Percentiles rank a stretch among this genome's conserved stretches.
These are phyloP conservation scores for Verticillium klebahnii DNA, from an alignment of 2,329 filamentous ascomycete species.

Conservation along the genomic window DNA sequence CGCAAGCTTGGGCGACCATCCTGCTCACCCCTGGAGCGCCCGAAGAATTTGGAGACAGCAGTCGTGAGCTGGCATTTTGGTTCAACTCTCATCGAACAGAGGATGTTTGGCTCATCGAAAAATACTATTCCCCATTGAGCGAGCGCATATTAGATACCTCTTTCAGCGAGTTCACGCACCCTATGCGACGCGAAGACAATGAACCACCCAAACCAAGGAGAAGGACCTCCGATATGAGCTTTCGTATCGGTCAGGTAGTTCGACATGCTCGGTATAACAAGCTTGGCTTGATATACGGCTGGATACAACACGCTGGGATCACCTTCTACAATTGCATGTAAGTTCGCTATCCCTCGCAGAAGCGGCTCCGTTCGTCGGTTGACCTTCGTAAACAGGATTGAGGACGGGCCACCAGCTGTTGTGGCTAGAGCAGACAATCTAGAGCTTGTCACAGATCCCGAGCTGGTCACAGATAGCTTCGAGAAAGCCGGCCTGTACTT, in stretches of 20 bases:
- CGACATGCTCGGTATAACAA: slow-evolving; percentile 77
- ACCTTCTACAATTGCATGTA: slow-evolving; percentile 81
- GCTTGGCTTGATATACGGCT: slow-evolving; percentile 81
- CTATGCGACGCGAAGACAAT: slow-evolving; percentile 41
- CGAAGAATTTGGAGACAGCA: slow-evolving; percentile 10
- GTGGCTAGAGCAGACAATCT: slow-evolving; percentile 10
- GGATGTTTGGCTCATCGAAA: slow-evolving; percentile 67
- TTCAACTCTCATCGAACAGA: slow-evolving; percentile 48
- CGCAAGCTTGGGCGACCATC: slow-evolving; percentile 66
- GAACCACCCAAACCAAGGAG: slow-evolving; percentile 31
- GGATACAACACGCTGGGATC: slow-evolving; percentile 51
- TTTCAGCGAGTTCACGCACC: slow-evolving; percentile 12
- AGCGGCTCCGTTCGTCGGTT: neutral
- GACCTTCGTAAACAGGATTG: slow-evolving; percentile 1
- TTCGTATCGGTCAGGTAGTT: slow-evolving; percentile 78
- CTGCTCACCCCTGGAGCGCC: slow-evolving; percentile 39
- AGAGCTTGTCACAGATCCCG: slow-evolving; percentile 8
- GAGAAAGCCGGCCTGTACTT: slow-evolving; percentile 78
- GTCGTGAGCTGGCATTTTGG: slow-evolving; percentile 25
- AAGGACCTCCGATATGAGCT: slow-evolving; percentile 29
- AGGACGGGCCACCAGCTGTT: slow-evolving; percentile 4
- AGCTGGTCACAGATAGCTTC: slow-evolving; percentile 37
- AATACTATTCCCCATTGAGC: slow-evolving; percentile 62
- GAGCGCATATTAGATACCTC: slow-evolving; percentile 25
- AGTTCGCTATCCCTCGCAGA: slow-evolving; percentile 34